Base-by-base conservation (phyloP, 2,329 filamentous ascomycete genomes). In the Penicillium sp. region DNA sequence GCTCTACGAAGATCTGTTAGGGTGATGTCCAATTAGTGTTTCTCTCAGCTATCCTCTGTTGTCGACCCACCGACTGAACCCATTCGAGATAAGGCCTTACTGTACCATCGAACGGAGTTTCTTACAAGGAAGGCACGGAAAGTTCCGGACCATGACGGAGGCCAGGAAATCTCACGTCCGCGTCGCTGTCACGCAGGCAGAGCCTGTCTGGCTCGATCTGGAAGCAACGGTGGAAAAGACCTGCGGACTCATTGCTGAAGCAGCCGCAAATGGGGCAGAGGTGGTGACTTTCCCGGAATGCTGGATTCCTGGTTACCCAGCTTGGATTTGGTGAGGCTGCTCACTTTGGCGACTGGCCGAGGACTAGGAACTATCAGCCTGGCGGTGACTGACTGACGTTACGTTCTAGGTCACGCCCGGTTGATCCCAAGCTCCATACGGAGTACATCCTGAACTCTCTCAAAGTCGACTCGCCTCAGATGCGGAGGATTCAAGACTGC, bases 171-270 rank as follows among this genome's bases (percentile, higher is more conserved):
- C 42, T 22, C 42, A 45, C 45, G 58, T 63, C 35, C 59, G 61
- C 3, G 63, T 63, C 2, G 63, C 61, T 0, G 59, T 61, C 25
- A 63, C 61, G 3, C 85, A 88, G 67, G 80, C 82, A 5, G 86
- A 88, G 70, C 84, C 86, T 0, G 79, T 76, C 1, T 88, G 85
- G 85, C 77, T 88, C 7, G 83, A 89, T 65, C 78, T 88, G 2
- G 74, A 80, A 7, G 81, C 71, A 0, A 78, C 80, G 1, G 81
- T 88, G 1, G 69, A 78, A 1, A 88, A 88, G 69, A 86, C 86
- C 7, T 82, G 83, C 64, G 67, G 73, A 0, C 76, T 88, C 53
- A 87, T 89, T 63, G 71, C 77, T 39, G 81, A 85, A 64, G 86
- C 86, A 0, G 82, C 82, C 0, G 63, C 72, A 5, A 80, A 83